phyloP scores from a whole-genome alignment of 1,284 basidiomycete genomes.

The Phenoliferia sp. region DNA sequence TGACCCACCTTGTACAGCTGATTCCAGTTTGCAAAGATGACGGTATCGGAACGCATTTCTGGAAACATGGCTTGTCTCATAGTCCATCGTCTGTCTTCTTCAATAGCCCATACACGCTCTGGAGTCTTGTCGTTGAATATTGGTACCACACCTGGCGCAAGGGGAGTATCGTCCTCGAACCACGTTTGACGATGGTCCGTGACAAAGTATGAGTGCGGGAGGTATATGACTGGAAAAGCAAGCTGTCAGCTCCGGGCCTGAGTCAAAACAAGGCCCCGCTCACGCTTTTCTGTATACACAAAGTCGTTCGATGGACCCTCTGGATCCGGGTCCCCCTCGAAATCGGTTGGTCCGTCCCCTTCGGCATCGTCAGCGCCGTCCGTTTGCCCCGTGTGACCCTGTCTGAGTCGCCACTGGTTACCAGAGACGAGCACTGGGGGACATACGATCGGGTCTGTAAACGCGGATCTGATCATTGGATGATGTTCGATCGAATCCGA shows the following conservation, averaged over 20 bases:
- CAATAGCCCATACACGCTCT: slow-evolving; percentile 49
- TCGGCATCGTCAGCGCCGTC: slow-evolving; percentile 20
- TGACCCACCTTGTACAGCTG: slow-evolving; percentile 54
- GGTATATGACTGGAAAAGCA: slow-evolving; percentile 46
- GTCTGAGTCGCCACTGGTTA: slow-evolving; percentile 44
- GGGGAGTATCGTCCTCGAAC: slow-evolving; percentile 21
- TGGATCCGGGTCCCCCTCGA: slow-evolving; percentile 53
- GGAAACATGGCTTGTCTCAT: slow-evolving; percentile 51
- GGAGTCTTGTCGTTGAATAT: slow-evolving; percentile 25
- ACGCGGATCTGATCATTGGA: no score
- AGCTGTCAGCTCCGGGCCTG: neutral
- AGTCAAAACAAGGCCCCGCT: slow-evolving; percentile 32
- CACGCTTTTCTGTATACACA: slow-evolving; percentile 52
- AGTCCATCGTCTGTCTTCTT: slow-evolving; percentile 49
- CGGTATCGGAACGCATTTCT: slow-evolving; percentile 48
- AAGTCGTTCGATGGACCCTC: slow-evolving; percentile 50
- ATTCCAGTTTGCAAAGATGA: slow-evolving; percentile 63
- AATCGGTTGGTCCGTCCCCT: slow-evolving; percentile 38
- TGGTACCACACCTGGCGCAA: slow-evolving; percentile 9
- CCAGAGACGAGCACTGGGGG: slow-evolving; percentile 49
- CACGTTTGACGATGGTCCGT: slow-evolving; percentile 59
- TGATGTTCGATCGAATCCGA: no score
- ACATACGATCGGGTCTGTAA: slow-evolving; percentile 52
- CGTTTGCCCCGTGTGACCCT: slow-evolving; percentile 16
- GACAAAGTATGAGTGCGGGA: slow-evolving; percentile 60